phyloP scores from a whole-genome alignment of 108 stramenopile genomes.

The Nannochloropsis gaditana region DNA sequence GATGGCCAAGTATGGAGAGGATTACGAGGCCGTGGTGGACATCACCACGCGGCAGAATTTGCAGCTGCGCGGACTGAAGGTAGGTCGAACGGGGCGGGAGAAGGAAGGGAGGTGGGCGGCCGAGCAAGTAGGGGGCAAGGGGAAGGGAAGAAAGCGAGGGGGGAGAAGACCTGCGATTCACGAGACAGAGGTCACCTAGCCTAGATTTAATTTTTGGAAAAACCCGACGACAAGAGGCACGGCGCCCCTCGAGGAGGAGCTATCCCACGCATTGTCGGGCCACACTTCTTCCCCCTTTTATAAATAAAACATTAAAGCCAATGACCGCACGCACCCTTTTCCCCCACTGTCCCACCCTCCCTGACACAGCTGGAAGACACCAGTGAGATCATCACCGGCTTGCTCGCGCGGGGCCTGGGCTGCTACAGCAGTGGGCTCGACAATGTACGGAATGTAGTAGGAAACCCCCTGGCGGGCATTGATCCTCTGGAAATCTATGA shows the following conservation, averaged over 20 bases:
- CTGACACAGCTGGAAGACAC: constrained; percentile 74
- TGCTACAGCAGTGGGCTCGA: constrained; percentile 56
- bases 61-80: constrained; percentile 76
- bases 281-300: too few relatives aligned
- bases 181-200: not conserved
- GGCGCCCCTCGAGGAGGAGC: too few relatives aligned
- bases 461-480: constrained; percentile 81
- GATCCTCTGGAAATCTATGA: constrained; percentile 80
- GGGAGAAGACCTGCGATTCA: not conserved
- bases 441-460: constrained; percentile 86
- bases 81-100: not conserved
- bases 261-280: too few relatives aligned
- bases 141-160: not conserved
- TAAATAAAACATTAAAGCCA: too few relatives aligned
- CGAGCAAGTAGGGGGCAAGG: not conserved
- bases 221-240: too few relatives aligned
- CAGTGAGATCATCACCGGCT: constrained; percentile 70
- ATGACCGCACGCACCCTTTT: too few relatives aligned
- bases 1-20: constrained; percentile 74
- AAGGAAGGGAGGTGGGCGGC: not conserved
- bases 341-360: too few relatives aligned
- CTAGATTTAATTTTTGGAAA: too few relatives aligned
- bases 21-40: constrained; percentile 69
- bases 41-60: constrained; percentile 85
- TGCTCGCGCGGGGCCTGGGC: constrained; percentile 60